Evolutionary conservation across 306 rosid species (phyloP).

Genomic region (Citrullus colocynthis): DNA sequence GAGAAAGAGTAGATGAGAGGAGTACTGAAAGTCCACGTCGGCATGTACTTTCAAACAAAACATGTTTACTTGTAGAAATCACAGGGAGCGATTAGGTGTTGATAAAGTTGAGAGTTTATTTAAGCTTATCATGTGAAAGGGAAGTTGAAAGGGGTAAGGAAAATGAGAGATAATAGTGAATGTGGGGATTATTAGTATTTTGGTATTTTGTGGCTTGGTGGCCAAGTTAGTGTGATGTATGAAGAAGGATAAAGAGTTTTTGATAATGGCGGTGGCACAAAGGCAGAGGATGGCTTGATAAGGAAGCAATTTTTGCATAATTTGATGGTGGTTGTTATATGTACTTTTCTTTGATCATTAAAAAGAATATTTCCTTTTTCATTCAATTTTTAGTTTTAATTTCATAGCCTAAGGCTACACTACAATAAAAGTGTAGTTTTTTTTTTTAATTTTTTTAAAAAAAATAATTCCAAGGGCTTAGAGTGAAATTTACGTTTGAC

Average conservation of each 20-base stretch:
- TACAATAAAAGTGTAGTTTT: neutral
- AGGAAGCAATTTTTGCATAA: constrained; percentile 3
- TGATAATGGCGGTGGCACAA: constrained; percentile 7
- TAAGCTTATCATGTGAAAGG: neutral
- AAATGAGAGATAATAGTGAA: neutral
- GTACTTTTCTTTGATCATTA: neutral
- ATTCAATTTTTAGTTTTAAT: neutral
- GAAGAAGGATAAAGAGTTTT: neutral
- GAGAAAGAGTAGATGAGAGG: too few relatives aligned
- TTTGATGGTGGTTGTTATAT: constrained; percentile 6
- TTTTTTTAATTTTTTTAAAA: neutral
- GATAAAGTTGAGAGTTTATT: neutral
- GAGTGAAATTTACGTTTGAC: constrained; percentile 5
- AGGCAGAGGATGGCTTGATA: neutral
- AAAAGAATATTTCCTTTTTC: constrained; percentile 1
- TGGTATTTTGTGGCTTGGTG: neutral
- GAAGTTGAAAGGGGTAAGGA: neutral
- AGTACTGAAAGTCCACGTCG: too few relatives aligned
- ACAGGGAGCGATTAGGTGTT: neutral
- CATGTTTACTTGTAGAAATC: too few relatives aligned
- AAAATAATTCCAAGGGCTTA: neutral
- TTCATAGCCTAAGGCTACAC: neutral
- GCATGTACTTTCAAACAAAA: too few relatives aligned
- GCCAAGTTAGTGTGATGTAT: neutral
- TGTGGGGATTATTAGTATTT: neutral